Evolutionary conservation across 2,329 filamentous ascomycete genomes (phyloP), one percentile per base, ranked within the genome.

Genomic region (Aspergillus sp.): DNA sequence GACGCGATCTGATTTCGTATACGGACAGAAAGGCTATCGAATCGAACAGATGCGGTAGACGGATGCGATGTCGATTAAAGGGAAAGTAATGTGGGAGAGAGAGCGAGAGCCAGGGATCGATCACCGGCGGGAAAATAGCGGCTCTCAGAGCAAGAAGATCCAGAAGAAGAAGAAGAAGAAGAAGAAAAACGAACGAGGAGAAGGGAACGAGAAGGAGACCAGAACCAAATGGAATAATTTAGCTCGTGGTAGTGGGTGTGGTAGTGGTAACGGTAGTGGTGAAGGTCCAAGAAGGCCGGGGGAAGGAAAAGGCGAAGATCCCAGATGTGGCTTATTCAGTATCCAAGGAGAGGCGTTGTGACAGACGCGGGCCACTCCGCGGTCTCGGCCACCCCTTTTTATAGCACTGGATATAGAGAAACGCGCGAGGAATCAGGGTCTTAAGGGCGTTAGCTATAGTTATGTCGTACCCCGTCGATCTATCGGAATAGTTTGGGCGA

Each of bases 61-160:
- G 19, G 19, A 19, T 19, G 19, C 29, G 43, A 42, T 40, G 39
- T 36, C 42, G 47, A 45, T 44, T 54, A 52, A 55, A 54, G 55
- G 52, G 50, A 19, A 36, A n/a, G 36, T 26, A 29, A 34, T 36
- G 42, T 26, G 33, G 8, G 33, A n/a, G 6, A 32, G 30, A 32
- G 30, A 32, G 30, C 5, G 30, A 5, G 30, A 32, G 19, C 32
- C 7, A 32, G 41, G 10, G 27, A 36, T 32, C 33, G 33, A 36
- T 38, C 32, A 12, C 42, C 30, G 27, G 27, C 19, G 34, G 33
- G 10, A 27, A 12, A 30, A 19, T 19, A 8, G 33, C 19, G 26
- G 42, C 12, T 28, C 33, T 43, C 42, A 29, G 30, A 48, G 29
- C 30, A n/a, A 44, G 42, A 19, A 52, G n/a, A 45, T 44, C 42